These are phyloP conservation scores for Agaricus bisporus DNA, from an alignment of 768 basidiomycete species.

Conservation along the genomic window DNA sequence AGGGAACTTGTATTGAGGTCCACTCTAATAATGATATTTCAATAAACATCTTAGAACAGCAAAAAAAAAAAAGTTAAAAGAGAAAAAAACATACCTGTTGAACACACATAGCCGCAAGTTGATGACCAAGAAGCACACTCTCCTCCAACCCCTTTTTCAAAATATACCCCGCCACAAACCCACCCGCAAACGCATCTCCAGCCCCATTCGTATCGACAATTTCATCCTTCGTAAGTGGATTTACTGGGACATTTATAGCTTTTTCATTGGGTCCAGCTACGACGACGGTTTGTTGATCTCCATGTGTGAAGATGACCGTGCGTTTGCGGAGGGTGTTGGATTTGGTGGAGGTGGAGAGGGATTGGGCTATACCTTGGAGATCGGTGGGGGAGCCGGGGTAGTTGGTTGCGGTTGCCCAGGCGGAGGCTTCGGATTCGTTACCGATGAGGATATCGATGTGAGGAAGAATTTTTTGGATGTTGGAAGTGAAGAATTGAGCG, in stretches of 20 bases:
- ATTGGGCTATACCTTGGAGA: conserved; percentile 61
- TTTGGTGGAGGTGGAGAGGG: conserved; percentile 74
- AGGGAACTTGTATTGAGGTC: conserved; percentile 48
- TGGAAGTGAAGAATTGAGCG: conserved; percentile 82
- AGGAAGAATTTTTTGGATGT: conserved; percentile 76
- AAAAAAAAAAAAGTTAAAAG: neutral
- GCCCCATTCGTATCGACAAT: conserved; percentile 98
- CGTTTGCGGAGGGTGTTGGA: conserved; percentile 71
- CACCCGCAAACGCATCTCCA: conserved; percentile 96
- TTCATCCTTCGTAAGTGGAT: conserved; percentile 46
- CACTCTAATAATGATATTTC: conserved; percentile 23
- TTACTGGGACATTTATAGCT: conserved; percentile 54
- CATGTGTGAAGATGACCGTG: conserved; percentile 88
- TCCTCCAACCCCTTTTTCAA: conserved; percentile 74
- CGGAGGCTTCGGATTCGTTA: conserved; percentile 93
- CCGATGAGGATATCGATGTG: conserved; percentile 89
- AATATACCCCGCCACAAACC: conserved; percentile 84
- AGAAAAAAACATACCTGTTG: conserved; percentile 47
- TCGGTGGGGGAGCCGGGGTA: conserved; percentile 54
- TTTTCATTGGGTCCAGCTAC: conserved; percentile 56
- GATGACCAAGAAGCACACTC: conserved; percentile 80
- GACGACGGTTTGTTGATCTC: conserved; percentile 70
- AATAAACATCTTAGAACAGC: neutral
- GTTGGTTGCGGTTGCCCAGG: conserved; percentile 74
- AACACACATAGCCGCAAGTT: conserved; percentile 80